A percentile compares a stretch with the other conserved stretches of the same genome.
Conservation (phyloP, 202 grass and related monocot species). For the Schoenoplectus triqueter region DNA sequence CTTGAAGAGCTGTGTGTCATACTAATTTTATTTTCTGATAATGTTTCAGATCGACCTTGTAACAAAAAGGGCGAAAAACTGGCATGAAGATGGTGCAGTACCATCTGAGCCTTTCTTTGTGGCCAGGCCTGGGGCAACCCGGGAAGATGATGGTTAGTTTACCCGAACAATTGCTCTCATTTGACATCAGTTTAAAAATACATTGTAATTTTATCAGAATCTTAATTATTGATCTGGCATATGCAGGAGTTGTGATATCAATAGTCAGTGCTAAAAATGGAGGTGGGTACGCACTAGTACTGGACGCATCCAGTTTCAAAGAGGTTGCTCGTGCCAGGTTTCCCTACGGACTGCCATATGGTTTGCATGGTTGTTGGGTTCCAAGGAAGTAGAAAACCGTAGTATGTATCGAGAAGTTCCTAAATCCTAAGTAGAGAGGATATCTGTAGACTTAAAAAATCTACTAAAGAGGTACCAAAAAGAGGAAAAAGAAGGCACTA, state of each 20-base stretch:
- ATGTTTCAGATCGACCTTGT: conserved; percentile 63
- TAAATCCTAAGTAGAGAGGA: not conserved
- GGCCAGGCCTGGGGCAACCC: conserved; percentile 65
- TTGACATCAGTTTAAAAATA: conserved; percentile 2
- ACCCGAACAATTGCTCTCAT: not conserved
- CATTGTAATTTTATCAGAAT: not conserved
- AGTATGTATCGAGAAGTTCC: not conserved
- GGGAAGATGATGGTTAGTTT: conserved; percentile 88
- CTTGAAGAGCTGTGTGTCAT: not conserved
- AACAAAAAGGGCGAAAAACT: conserved; percentile 82
- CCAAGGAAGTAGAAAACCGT: conserved; percentile 46
- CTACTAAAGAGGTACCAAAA: not conserved
- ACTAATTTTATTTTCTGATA: not conserved
- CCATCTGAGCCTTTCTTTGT: conserved; percentile 96
- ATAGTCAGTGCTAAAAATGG: conserved; percentile 87
- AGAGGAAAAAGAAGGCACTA: not conserved
- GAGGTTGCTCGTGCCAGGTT: conserved; percentile 88
- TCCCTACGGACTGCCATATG: conserved; percentile 96
- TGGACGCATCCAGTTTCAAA: conserved; percentile 75
- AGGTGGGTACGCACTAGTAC: conserved; percentile 74
- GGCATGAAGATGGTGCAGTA: conserved; percentile 85
- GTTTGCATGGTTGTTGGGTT: conserved; percentile 95
- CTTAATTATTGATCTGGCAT: not conserved
- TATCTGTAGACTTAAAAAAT: not conserved
- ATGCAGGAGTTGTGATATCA: conserved; percentile 81